Percentiles rank a stretch among this genome's conserved stretches.
phyloP scores from a whole-genome alignment of 176 grass and related monocot genomes.

The Saccharum spontaneum region DNA sequence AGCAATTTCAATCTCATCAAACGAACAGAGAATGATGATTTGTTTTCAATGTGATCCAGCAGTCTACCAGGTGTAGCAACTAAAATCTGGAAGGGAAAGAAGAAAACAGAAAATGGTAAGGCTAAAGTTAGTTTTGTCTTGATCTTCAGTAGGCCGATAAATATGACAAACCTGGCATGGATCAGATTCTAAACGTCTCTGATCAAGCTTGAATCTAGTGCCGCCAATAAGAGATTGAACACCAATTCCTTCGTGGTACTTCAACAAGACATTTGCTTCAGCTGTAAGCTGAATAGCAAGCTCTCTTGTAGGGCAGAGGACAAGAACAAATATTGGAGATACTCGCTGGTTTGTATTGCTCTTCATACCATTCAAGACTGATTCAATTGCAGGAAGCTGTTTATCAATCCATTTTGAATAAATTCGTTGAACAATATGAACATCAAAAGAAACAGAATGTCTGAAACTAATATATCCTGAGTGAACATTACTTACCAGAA shows the following conservation, averaged over 20 bases:
- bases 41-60: conserved; percentile 96
- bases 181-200: conserved; percentile 77
- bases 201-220: conserved; percentile 88
- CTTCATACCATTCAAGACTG: conserved; percentile 72
- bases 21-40: conserved; percentile 81
- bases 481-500: conserved; percentile 87
- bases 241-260: conserved; percentile 76
- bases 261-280: conserved; percentile 83
- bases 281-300: conserved; percentile 89
- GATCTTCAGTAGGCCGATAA: conserved; percentile 9
- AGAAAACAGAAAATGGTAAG: conserved; percentile 19
- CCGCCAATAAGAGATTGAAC: conserved; percentile 94
- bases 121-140: conserved; percentile 22
- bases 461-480: conserved; percentile 15
- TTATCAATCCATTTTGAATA: conserved; percentile 59
- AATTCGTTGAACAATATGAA: conserved; percentile 31
- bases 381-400: conserved; percentile 99
- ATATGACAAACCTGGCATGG: conserved; percentile 75
- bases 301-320: conserved; percentile 91
- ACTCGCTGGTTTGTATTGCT: conserved; percentile 61
- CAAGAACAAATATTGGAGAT: conserved; percentile 76
- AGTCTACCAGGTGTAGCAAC: conserved; percentile 92
- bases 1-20: conserved; percentile 97
- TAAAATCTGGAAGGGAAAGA: conserved; percentile 66
- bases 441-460: conserved; percentile 24